These are phyloP conservation scores for Globisporangium alternatum DNA, from an alignment of 352 stramenopile genomes.

Conservation along the genomic window DNA sequence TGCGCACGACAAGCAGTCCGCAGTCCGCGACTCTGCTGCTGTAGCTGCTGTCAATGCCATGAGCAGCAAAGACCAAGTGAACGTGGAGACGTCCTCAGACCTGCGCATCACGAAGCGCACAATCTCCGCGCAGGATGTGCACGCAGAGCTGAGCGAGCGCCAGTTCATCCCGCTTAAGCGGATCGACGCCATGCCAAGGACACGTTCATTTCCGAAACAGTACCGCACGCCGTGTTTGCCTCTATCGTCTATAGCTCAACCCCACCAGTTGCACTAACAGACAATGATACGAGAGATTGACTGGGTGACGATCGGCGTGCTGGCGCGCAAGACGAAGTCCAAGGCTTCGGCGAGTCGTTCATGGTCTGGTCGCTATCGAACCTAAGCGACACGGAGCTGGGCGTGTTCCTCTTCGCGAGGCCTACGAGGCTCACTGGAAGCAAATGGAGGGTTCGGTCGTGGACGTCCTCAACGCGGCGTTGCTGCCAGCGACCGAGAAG, in stretches of 20 bases:
- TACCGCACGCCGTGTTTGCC: constrained; percentile 16
- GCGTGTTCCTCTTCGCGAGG: constrained; percentile 74
- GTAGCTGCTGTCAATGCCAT: constrained; percentile 11
- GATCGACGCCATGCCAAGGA: constrained; percentile 53
- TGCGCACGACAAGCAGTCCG: not conserved
- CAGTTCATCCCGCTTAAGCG: constrained; percentile 57
- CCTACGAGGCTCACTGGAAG: constrained; percentile 71
- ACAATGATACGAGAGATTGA: constrained; percentile 35
- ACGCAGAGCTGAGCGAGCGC: constrained; percentile 63
- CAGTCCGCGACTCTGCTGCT: constrained; percentile 6
- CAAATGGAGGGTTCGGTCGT: constrained; percentile 58
- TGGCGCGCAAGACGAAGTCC: constrained; percentile 68
- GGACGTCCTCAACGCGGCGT: constrained; percentile 63
- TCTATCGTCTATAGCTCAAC: not conserved
- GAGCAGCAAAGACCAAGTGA: not conserved
- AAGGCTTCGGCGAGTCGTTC: constrained; percentile 64
- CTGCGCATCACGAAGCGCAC: constrained; percentile 57
- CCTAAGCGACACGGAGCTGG: constrained; percentile 59
- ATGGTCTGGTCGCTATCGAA: constrained; percentile 82
- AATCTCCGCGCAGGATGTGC: constrained; percentile 41
- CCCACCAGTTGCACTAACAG: not conserved
- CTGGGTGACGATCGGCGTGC: constrained; percentile 81
- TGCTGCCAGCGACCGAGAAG: constrained; percentile 65
- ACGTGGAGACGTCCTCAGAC: constrained; percentile 51
- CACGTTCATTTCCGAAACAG: constrained; percentile 52